Evolutionary conservation across 352 stramenopile genomes (phyloP), one percentile per base, ranked within the genome.

Genomic region (Aphanomyces astaci): DNA sequence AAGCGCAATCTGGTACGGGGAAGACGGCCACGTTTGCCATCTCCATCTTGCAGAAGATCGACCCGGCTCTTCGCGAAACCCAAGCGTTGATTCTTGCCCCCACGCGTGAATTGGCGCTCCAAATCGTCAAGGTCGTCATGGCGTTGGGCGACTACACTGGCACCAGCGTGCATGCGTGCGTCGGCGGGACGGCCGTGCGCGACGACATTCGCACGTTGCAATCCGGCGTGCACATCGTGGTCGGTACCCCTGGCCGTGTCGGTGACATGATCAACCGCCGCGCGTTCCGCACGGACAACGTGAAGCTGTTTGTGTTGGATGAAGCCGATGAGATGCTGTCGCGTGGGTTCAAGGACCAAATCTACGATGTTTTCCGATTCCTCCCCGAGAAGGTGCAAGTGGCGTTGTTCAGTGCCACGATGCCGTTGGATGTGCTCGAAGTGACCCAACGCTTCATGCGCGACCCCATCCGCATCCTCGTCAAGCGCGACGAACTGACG

Each of bases 281-380:
- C 33, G 94, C 92, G 46, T 84, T 99, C 30, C 84, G 91, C 68
- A 92, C 98, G 11, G 92, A 98, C 69, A 81, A 88, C 65, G 96
- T 99, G 72, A 96, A 96, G 73, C 85, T 99, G 67, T 99, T 99
- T 75, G 94, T 98, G 70, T 80, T 99, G 46, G 97, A 99, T 85
- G 97, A 99, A 77, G 97, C 97, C 71, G 97, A 99, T 96, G 97
- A 99, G 84, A 99, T 99, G 97, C 92, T 99, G 56, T 98, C 88
- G 64, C 87, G 93, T 76, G 97, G 97, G 65, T 99, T 99, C 88
- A 99, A 99, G 86, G 97, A 99, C 77, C 96, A 99, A 82, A 99
- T 99, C 78, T 99, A 99, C 84, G 96, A 99, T 55, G 97, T 99
- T 36, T 99, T 99, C 86, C 96, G 98, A 67, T 99, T 98, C 85